A percentile compares a stretch with the other conserved stretches of the same genome.
Evolutionary conservation across 2,329 filamentous ascomycete genomes (phyloP).

Genomic region (Epichloe sibirici): DNA sequence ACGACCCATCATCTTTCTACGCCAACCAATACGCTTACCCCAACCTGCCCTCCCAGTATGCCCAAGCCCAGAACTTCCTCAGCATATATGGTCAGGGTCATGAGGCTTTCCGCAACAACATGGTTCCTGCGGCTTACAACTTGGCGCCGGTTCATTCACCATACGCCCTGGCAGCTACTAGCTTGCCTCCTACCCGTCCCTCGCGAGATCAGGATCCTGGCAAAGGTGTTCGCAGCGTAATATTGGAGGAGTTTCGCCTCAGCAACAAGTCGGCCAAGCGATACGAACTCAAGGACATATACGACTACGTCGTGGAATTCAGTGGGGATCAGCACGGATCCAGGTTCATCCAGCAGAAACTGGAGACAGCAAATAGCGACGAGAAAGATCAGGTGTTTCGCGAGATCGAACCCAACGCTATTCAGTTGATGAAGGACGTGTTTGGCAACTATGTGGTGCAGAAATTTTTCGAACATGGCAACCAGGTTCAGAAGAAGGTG

Average conservation of each 20-base stretch:
- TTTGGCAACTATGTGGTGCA: conserved; percentile 99
- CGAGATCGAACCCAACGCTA: conserved; percentile 72
- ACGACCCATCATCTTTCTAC: conserved; percentile 19
- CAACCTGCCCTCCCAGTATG: conserved; percentile 23
- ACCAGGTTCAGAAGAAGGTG: conserved; percentile 81
- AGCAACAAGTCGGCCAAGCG: conserved; percentile 59
- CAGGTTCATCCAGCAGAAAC: conserved; percentile 85
- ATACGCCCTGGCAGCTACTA: conserved; percentile 15
- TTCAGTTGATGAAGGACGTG: conserved; percentile 89
- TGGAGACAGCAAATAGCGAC: conserved; percentile 87
- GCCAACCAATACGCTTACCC: conserved; percentile 17
- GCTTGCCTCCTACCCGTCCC: conserved; percentile 19
- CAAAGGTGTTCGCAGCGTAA: conserved; percentile 52
- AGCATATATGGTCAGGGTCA: conserved; percentile 2
- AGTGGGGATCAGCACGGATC: conserved; percentile 93
- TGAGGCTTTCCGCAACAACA: conserved; percentile 20
- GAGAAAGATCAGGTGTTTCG: conserved; percentile 85
- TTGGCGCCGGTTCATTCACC: conserved; percentile 21
- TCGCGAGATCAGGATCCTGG: conserved; percentile 46
- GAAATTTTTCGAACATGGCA: conserved; percentile 93
- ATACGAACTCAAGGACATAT: conserved; percentile 83
- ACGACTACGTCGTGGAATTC: conserved; percentile 80
- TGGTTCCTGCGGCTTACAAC: conserved; percentile 21
- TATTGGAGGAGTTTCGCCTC: conserved; percentile 70
- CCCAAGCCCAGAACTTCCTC: conserved; percentile 17